Base-by-base conservation (phyloP, 2,329 filamentous ascomycete species). In the Scopulariopsis brevicaulis region DNA sequence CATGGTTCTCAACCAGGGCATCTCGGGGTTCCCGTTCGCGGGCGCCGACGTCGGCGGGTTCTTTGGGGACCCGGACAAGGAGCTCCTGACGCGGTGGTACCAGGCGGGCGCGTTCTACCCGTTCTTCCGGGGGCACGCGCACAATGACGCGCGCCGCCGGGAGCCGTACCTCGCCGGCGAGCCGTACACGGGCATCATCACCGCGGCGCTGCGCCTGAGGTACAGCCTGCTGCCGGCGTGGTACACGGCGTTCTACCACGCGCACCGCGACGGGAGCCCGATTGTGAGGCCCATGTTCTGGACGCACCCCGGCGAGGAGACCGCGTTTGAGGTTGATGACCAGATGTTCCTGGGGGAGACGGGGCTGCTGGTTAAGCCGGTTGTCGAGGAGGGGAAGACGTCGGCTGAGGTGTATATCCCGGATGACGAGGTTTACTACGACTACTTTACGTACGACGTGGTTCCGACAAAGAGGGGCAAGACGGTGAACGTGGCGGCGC, bases 41-140 rank as follows among this genome's bases (percentile, higher is more conserved):
- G 94, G 94, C 58, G 94, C 94, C 56, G 94, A 99, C 73, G 92
- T 99, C 55, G 94, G 92, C 59, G 94, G 94, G 32, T 99, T 99
- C 80, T 99, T 99, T 66, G 93, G 94, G 58, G 96, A 99, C 72
- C 94, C 94, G 0, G 89, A 89, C 65, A 92, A 92, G 67, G 93
- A 99, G 60, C 82, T 99, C 24, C 80, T 96, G 64, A 89, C 89
- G 12, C 85, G 94, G 46, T 99, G 94, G 94, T 99, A 96, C 73
- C 94, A 99, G 72, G 85, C 92, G 37, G 94, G 94, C 61, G 89
- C 90, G 58, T 99, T 96, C 78, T 97, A 97, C 70, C 94, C 94
- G 8, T 99, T 97, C 77, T 96, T 97, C 87, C 89, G 94, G 61
- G 94, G 85, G 1, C 94, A 99, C 69, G 94, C 94, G 7, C 94